Evolutionary conservation across 768 basidiomycete genomes (phyloP).

Genomic region (Tricholoma flavovirens): DNA sequence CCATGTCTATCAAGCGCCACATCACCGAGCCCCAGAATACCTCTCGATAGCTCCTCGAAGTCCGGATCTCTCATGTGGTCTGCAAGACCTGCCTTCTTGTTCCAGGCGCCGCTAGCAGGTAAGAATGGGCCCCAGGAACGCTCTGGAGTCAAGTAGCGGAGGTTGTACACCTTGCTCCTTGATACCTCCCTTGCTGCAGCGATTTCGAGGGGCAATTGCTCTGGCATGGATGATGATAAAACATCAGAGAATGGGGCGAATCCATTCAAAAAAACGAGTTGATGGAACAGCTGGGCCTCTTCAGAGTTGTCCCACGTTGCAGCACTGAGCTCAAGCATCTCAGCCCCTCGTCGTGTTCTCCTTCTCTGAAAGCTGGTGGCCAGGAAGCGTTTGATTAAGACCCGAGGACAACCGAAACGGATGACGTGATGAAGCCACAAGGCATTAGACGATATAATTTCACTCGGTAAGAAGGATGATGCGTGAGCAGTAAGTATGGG

Average conservation of each 20-base stretch:
- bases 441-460: slow-evolving; percentile 24
- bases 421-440: slow-evolving; percentile 29
- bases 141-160: slow-evolving; percentile 25
- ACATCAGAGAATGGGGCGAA: slow-evolving; percentile 24
- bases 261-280: slow-evolving; percentile 39
- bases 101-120: slow-evolving; percentile 8
- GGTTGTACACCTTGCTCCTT: slow-evolving; percentile 30
- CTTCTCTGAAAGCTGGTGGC: slow-evolving; percentile 11
- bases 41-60: slow-evolving; percentile 10
- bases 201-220: not conserved
- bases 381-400: slow-evolving; percentile 20
- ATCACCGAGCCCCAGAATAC: slow-evolving; percentile 9
- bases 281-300: slow-evolving; percentile 33
- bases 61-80: slow-evolving; percentile 5
- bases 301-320: slow-evolving; percentile 20
- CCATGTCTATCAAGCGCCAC: not conserved
- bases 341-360: slow-evolving; percentile 11
- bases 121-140: slow-evolving; percentile 34
- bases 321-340: slow-evolving; percentile 4
- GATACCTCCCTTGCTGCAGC: slow-evolving; percentile 24
- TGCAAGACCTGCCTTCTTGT: not conserved
- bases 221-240: not conserved
- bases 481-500: slow-evolving; percentile 7
- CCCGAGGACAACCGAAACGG: slow-evolving; percentile 28
- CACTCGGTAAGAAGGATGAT: slow-evolving; percentile 8